A percentile compares a stretch with the other conserved stretches of the same genome.
phyloP scores from a whole-genome alignment of 768 basidiomycete genomes.

The Kwoniella shandongensis region DNA sequence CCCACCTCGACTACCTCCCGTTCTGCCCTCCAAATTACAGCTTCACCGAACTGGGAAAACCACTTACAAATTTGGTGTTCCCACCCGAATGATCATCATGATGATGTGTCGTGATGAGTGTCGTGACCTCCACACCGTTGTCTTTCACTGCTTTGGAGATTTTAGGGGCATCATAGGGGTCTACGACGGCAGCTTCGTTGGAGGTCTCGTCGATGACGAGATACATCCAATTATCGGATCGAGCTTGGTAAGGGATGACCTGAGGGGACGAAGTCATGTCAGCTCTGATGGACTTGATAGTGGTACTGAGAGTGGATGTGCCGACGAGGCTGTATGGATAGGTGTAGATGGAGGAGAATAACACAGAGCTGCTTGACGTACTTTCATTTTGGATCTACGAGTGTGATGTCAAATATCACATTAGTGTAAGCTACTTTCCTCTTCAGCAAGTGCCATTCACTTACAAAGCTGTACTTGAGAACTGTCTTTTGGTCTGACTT shows the following conservation, averaged over 20 bases:
- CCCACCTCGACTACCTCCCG: background rate
- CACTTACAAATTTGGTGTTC: constrained; percentile 63
- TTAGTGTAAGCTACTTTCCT: background rate
- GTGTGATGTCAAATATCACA: background rate
- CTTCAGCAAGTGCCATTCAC: background rate
- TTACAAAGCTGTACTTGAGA: constrained; percentile 6
- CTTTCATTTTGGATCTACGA: constrained; percentile 18
- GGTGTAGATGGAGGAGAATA: background rate
- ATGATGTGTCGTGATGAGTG: constrained; percentile 80
- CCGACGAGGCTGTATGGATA: too few relatives aligned
- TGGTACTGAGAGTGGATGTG: background rate
- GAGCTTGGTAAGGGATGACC: constrained; percentile 43
- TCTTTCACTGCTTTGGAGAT: constrained; percentile 55
- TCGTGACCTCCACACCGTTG: constrained; percentile 67
- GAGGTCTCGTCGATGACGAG: constrained; percentile 49
- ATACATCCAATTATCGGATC: constrained; percentile 55
- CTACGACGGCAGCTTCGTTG: constrained; percentile 49
- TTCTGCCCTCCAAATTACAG: background rate
- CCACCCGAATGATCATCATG: constrained; percentile 88
- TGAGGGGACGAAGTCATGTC: constrained; percentile 6
- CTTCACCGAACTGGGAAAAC: background rate
- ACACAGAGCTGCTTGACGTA: background rate
- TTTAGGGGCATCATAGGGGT: constrained; percentile 49
- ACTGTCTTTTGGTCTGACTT: background rate
- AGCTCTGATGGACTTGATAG: background rate